Conservation (phyloP, 1,284 basidiomycete genomes). For the Baeospora myosura region DNA sequence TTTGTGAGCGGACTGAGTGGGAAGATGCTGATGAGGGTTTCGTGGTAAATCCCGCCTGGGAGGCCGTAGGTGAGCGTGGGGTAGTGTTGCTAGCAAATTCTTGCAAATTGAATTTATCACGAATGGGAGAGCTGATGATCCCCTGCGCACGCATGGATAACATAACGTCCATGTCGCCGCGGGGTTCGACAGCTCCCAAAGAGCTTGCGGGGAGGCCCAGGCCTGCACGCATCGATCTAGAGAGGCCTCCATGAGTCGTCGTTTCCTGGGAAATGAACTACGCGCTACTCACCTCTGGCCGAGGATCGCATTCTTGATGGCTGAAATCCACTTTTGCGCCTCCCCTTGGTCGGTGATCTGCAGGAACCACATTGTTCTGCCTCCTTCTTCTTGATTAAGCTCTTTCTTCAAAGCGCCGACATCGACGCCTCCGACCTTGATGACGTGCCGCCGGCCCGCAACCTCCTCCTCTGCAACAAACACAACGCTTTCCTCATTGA, state of each 20-base stretch:
- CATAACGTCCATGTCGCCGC: constrained; percentile 75
- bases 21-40: constrained; percentile 33
- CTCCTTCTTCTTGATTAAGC: constrained; percentile 38
- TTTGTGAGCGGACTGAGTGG: constrained; percentile 37
- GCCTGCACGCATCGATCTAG: constrained; percentile 59
- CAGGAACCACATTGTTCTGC: constrained; percentile 58
- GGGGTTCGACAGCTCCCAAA: constrained; percentile 46
- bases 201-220: constrained; percentile 41
- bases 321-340: constrained; percentile 65
- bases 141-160: constrained; percentile 68
- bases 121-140: constrained; percentile 28
- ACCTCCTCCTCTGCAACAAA: constrained; percentile 67
- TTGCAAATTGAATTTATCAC: constrained; percentile 11
- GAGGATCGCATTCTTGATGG: constrained; percentile 64
- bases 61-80: constrained; percentile 10
- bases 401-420: constrained; percentile 43
- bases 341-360: constrained; percentile 54
- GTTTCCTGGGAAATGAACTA: constrained; percentile 9
- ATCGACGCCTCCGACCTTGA: constrained; percentile 60
- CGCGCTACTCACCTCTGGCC: constrained; percentile 56
- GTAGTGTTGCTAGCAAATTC: constrained; percentile 6
- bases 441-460: constrained; percentile 51
- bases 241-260: constrained; percentile 2
- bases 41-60: neutral
- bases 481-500: constrained; percentile 66